Evolutionary conservation across 768 basidiomycete species (phyloP).

Genomic region (Lentinula boryana): DNA sequence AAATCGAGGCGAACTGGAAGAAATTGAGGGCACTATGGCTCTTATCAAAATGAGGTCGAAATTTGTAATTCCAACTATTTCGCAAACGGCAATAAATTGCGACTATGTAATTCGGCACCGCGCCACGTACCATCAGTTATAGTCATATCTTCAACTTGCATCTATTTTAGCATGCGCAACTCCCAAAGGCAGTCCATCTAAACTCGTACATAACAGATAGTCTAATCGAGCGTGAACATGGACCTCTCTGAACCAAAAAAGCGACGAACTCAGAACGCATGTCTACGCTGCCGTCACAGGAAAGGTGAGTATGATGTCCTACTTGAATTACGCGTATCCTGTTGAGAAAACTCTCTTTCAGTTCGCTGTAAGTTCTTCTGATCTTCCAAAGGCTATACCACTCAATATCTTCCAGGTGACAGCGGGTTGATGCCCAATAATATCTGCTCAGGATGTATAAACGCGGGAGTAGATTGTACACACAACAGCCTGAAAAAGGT

Average conservation of each 20-base stretch:
- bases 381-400: background rate
- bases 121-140: no score
- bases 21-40: no score
- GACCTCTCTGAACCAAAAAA: slow-evolving; percentile 28
- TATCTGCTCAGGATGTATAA: slow-evolving; percentile 33
- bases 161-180: no score
- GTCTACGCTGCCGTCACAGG: slow-evolving; percentile 47
- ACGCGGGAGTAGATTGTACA: slow-evolving; percentile 18
- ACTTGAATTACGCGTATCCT: background rate
- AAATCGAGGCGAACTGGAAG: no score
- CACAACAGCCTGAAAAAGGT: slow-evolving; percentile 4
- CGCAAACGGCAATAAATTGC: no score
- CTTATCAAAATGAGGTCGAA: no score
- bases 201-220: no score
- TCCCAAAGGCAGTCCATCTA: no score
- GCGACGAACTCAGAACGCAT: slow-evolving; percentile 48
- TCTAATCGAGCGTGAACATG: background rate
- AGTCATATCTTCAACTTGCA: no score
- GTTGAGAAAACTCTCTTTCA: slow-evolving; percentile 8
- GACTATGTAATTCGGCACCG: no score
- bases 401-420: slow-evolving; percentile 24
- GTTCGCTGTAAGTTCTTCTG: slow-evolving; percentile 39
- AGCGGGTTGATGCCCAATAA: slow-evolving; percentile 37
- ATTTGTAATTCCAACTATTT: no score
- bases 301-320: background rate